These are phyloP conservation scores for Moniliophthora roreri DNA, from an alignment of 1,284 basidiomycete genomes.

Conservation along the genomic window DNA sequence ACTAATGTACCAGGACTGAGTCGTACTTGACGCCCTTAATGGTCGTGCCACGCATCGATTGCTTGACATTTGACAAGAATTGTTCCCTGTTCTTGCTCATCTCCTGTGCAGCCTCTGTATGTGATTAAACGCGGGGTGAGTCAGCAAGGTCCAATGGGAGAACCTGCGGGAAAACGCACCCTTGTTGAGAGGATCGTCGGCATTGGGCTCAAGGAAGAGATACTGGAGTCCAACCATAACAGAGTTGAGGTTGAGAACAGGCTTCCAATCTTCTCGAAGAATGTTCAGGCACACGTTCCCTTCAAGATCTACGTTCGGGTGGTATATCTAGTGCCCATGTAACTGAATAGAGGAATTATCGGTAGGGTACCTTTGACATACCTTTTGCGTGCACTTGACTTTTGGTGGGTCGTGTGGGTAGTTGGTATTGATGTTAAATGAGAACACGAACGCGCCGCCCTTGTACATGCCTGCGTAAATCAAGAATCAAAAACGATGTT, in stretches of 20 bases:
- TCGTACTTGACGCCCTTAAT: conserved; percentile 81
- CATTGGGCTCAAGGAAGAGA: conserved; percentile 97
- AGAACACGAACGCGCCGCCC: conserved; percentile 91
- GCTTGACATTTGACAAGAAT: conserved; percentile 82
- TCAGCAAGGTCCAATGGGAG: too few species aligned
- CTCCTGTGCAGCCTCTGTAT: conserved; percentile 90
- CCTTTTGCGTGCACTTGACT: conserved; percentile 96
- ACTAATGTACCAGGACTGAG: conserved; percentile 58
- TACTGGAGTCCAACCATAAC: conserved; percentile 98
- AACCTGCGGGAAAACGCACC: conserved; percentile 52
- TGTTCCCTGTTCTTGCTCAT: conserved; percentile 81
- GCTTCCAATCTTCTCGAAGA: conserved; percentile 99
- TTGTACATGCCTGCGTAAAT: conserved; percentile 90
- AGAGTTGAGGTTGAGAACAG: conserved; percentile 94
- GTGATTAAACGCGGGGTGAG: too few species aligned
- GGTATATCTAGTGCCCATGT: conserved; percentile 80
- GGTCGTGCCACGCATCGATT: conserved; percentile 76
- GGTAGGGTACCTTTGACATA: conserved; percentile 29
- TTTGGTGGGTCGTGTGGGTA: conserved; percentile 99
- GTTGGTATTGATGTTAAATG: conserved; percentile 94
- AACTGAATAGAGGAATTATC: background rate
- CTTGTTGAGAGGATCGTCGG: conserved; percentile 98
- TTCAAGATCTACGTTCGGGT: conserved; percentile 97
- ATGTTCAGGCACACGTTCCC: conserved; percentile 98
- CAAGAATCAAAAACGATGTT: background rate